Percentiles rank a stretch among this genome's conserved stretches.
phyloP scores from a whole-genome alignment of 495 filamentous ascomycete genomes.

The Articulospora tetracladia region DNA sequence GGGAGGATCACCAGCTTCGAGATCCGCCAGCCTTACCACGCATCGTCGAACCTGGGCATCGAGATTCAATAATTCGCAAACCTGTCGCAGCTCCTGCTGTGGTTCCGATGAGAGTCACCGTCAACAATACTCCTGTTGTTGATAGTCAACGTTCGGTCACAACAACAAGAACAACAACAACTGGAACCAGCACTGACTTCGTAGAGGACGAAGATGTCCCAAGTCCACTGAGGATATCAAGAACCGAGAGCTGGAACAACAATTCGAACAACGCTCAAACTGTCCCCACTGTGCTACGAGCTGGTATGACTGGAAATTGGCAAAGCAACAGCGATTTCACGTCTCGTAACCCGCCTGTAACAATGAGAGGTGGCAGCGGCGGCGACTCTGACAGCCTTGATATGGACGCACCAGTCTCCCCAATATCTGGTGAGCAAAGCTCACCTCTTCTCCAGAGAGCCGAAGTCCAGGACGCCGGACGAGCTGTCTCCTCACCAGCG shows the following conservation, averaged over 20 bases:
- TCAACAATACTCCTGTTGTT: not conserved
- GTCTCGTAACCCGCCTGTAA: not conserved
- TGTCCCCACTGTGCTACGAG: not conserved
- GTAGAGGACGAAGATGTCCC: not conserved
- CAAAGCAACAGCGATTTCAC: not conserved
- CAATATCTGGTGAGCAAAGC: not conserved
- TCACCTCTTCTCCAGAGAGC: not conserved
- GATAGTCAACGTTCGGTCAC: not conserved
- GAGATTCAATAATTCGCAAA: not conserved
- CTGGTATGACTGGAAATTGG: not conserved
- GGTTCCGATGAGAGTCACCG: not conserved
- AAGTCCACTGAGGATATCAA: not conserved
- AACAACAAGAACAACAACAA: not conserved
- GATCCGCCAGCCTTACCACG: not conserved
- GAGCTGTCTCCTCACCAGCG: not conserved
- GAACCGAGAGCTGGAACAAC: not conserved
- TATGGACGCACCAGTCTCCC: not conserved
- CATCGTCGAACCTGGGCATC: not conserved
- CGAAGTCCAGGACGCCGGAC: not conserved
- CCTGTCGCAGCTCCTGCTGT: not conserved
- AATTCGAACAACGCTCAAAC: not conserved
- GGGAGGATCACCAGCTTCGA: not conserved
- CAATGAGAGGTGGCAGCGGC: not conserved
- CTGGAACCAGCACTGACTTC: not conserved
- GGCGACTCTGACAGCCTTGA: not conserved